Conservation (phyloP, 257 asterid genomes). For the Solanum sparsipilum region DNA sequence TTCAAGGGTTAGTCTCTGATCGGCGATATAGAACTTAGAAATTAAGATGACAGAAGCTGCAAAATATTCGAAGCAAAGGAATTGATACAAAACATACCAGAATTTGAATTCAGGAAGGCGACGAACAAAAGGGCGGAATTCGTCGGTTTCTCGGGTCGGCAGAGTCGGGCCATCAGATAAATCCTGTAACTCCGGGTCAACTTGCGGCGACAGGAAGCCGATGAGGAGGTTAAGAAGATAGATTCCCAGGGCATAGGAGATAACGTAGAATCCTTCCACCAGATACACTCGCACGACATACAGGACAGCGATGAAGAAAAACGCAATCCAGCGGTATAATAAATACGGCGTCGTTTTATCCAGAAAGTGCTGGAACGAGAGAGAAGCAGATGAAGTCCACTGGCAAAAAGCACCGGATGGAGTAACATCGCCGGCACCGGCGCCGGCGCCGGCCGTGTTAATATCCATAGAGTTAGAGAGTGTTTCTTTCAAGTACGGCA, state of each 20-base stretch:
- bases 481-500: background rate
- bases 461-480: background rate
- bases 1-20: background rate
- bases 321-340: slow-evolving; percentile 50
- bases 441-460: background rate
- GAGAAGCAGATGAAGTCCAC: slow-evolving; percentile 21
- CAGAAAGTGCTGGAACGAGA: slow-evolving; percentile 39
- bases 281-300: slow-evolving; percentile 39
- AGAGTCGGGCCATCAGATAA: slow-evolving; percentile 24
- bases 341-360: slow-evolving; percentile 43
- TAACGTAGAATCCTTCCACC: slow-evolving; percentile 46
- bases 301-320: slow-evolving; percentile 35
- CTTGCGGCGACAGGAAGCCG: slow-evolving; percentile 50
- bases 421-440: background rate
- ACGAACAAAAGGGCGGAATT: slow-evolving; percentile 58
- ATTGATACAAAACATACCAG: slow-evolving; percentile 26
- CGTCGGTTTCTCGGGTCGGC: slow-evolving; percentile 41
- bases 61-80: background rate
- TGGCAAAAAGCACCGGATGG: slow-evolving; percentile 3
- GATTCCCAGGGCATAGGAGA: slow-evolving; percentile 51
- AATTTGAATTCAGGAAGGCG: slow-evolving; percentile 52
- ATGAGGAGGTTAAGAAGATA: slow-evolving; percentile 39
- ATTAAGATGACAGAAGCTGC: background rate
- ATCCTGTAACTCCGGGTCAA: slow-evolving; percentile 27
- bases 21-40: background rate